Percentiles rank a stretch among this genome's conserved stretches.
Evolutionary conservation across 306 rosid species (phyloP).

Genomic region (Hylodesmum podocarpum): DNA sequence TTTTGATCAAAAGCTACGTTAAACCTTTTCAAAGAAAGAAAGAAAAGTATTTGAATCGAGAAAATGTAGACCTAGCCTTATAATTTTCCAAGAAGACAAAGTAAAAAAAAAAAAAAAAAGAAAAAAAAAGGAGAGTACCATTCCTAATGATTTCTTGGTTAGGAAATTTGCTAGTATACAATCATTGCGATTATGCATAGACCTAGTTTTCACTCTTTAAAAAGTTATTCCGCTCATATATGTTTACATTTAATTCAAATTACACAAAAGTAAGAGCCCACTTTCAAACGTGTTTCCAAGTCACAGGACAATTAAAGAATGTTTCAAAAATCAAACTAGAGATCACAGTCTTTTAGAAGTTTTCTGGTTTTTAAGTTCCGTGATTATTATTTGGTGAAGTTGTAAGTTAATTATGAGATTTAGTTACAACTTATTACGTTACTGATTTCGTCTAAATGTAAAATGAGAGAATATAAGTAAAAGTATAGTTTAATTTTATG

Average conservation of each 20-base stretch:
- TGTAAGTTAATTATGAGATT: no score
- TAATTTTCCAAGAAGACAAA: no score
- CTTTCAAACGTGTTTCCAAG: background rate
- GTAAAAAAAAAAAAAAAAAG: no score
- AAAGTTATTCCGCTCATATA: background rate
- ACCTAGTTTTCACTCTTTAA: background rate
- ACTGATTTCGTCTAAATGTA: no score
- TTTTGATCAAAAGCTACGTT: no score
- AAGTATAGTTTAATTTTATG: no score
- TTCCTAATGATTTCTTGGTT: background rate
- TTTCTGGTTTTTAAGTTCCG: background rate
- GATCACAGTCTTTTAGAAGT: background rate
- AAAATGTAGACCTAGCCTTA: no score
- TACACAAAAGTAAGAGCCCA: background rate
- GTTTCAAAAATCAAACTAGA: background rate
- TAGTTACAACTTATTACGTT: background rate
- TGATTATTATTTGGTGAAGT: no score
- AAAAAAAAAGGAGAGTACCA: background rate
- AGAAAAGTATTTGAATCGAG: no score
- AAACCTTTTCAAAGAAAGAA: no score
- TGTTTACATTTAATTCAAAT: background rate
- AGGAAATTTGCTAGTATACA: background rate
- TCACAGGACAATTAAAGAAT: background rate
- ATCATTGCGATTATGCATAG: background rate
- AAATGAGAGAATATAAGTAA: no score